A percentile compares a stretch with the other conserved stretches of the same genome.
These are phyloP conservation scores for Harringtonia lauricola DNA, from an alignment of 2,329 filamentous ascomycete species.

Conservation along the genomic window DNA sequence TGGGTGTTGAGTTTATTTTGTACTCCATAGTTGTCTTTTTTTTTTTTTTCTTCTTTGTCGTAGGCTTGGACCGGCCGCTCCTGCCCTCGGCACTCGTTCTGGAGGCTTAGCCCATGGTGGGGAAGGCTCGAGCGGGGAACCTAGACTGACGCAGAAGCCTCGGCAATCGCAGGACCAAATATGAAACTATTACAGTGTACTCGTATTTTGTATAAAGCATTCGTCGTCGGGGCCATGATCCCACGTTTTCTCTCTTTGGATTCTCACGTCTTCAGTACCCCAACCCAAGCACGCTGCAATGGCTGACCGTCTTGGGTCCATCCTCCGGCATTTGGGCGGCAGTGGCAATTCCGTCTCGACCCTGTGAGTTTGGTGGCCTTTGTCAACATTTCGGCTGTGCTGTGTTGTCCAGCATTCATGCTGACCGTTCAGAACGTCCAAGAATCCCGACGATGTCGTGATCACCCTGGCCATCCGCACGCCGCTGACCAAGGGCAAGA, in stretches of 20 bases:
- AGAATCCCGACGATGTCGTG: conserved; percentile 93
- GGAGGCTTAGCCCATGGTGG: neutral
- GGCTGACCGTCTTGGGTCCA: conserved; percentile 73
- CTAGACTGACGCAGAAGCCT: neutral
- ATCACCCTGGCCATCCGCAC: conserved; percentile 89
- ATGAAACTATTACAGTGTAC: no score
- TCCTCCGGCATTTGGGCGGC: conserved; percentile 74
- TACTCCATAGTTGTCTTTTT: neutral
- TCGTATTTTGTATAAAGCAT: no score
- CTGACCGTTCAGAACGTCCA: conserved; percentile 53
- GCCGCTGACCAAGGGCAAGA: conserved; percentile 75
- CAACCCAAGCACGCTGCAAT: conserved; percentile 18
- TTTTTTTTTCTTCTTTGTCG: neutral
- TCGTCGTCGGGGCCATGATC: no score
- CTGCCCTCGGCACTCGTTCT: neutral
- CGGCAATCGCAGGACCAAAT: neutral
- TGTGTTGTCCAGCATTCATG: conserved; percentile 3
- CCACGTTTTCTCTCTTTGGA: neutral
- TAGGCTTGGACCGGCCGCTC: neutral
- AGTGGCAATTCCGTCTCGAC: conserved; percentile 53
- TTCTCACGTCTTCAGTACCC: no score
- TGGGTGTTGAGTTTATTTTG: no score
- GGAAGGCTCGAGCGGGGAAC: conserved; percentile 1
- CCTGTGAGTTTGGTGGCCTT: conserved; percentile 55
- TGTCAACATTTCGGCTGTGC: neutral